Conservation (phyloP, 371 early-diverging fungal species). For the Apophysomyces trapeziformis region DNA sequence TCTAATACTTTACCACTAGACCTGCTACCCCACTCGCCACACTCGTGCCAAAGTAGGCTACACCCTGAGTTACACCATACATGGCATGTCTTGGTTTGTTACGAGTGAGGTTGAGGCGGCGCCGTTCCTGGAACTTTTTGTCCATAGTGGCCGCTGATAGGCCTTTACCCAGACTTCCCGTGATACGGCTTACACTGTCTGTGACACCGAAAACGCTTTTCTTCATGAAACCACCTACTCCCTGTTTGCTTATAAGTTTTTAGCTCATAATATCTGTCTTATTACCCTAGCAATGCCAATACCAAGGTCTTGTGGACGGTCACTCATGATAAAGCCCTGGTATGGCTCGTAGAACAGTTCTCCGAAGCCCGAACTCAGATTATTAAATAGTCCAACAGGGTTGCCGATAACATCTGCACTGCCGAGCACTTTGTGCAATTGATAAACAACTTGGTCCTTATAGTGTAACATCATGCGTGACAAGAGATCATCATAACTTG, state of each 20-base stretch:
- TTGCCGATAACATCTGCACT: slow-evolving; percentile 92
- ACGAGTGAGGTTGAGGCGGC: slow-evolving; percentile 78
- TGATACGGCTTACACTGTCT: slow-evolving; percentile 94
- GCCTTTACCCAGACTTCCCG: slow-evolving; percentile 96
- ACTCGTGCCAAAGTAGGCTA: slow-evolving; percentile 83
- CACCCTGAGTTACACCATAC: slow-evolving; percentile 91
- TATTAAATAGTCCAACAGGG: slow-evolving; percentile 95
- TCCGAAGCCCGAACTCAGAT: slow-evolving; percentile 90
- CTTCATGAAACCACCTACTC: slow-evolving; percentile 87
- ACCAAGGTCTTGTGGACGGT: slow-evolving; percentile 94
- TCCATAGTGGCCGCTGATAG: slow-evolving; percentile 96
- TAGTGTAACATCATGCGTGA: slow-evolving; percentile 63
- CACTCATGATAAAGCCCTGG: slow-evolving; percentile 95
- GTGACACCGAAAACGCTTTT: slow-evolving; percentile 97
- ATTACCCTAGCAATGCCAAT: slow-evolving; percentile 87
- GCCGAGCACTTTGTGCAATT: slow-evolving; percentile 86
- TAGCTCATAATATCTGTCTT: neutral
- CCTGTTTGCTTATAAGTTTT: slow-evolving; percentile 47
- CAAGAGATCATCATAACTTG: slow-evolving; percentile 54
- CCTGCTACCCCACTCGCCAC: slow-evolving; percentile 92
- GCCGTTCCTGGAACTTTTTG: slow-evolving; percentile 84
- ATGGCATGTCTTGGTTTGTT: slow-evolving; percentile 95
- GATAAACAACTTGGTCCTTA: slow-evolving; percentile 76
- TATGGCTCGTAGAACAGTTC: slow-evolving; percentile 98
- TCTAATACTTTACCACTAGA: slow-evolving; percentile 37